Base-by-base conservation (phyloP, 805 yeast species). In the Metschnikowia continentalis region DNA sequence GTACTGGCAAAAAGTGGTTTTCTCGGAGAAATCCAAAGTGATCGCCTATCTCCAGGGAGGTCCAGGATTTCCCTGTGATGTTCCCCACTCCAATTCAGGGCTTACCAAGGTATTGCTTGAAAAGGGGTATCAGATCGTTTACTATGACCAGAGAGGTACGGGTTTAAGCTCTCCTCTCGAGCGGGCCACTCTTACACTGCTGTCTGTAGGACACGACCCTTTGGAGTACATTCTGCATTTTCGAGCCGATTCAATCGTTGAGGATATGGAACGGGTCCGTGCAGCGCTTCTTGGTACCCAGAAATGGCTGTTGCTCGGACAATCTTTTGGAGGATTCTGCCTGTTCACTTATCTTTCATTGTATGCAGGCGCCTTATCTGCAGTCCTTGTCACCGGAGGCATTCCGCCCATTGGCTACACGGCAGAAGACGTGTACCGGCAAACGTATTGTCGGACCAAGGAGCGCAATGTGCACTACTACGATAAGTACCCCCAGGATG, bases 71-170 rank as follows among this genome's bases (percentile, higher is more conserved):
- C 75, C 76, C 1, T 67, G 79, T 42, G 54, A 63, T 6, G 70
- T 70, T 3, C 79, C 80, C 2, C 55, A 65, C 20, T 51, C 71
- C 5, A 67, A 68, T 45, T 57, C 70, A 1, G 72, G 75, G 1
- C 61, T 59, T 44, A 65, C 72, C n/a, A 71, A 75, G 42, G 67
- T 62, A 32, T 61, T 76, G 43, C 36, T 77, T 8, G 74, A 71
- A 13, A 63, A 65, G 36, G 80, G 77, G 2, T 75, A 68, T 55
- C 73, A 72, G 59, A 64, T 78, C 6, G 61, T 81, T 13, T 74
- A 69, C 38, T 63, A 79, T 44, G 86, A 81, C 64, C 86, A 81
- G 60, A 63, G 86, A 58, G 86, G 86, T n/a, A 81, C 86, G 0
- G 86, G 86, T 0, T 61, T 76, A 23, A 76, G 82, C 43, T 66